These are phyloP conservation scores for Penicillium sp. DNA, from an alignment of 2,329 filamentous ascomycete genomes.

Conservation along the genomic window DNA sequence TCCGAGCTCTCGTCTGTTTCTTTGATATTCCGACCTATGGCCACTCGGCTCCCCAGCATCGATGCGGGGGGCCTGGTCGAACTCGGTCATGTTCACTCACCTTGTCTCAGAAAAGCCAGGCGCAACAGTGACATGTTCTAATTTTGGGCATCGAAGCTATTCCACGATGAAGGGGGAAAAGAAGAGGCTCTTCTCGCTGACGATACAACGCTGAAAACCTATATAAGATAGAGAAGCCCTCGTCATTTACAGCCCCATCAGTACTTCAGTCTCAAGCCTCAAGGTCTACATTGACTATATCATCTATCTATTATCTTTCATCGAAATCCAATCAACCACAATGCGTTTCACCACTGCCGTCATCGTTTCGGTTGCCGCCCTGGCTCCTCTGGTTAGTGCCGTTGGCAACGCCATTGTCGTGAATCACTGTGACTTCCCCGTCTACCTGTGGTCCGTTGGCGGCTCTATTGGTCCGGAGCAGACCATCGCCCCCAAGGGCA, in stretches of 20 bases:
- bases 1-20: background rate
- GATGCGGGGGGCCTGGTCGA: slow-evolving; percentile 1
- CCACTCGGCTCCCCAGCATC: background rate
- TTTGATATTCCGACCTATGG: background rate
- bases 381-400: slow-evolving; percentile 31
- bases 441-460: slow-evolving; percentile 41
- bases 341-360: slow-evolving; percentile 33
- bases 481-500: slow-evolving; percentile 28
- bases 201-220: background rate
- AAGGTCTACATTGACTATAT: background rate
- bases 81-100: background rate
- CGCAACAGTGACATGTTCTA: background rate
- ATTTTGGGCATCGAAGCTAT: background rate
- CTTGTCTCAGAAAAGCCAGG: slow-evolving; percentile 7
- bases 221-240: background rate
- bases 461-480: slow-evolving; percentile 28
- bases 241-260: background rate
- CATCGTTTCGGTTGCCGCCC: slow-evolving; percentile 28
- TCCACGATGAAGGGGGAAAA: background rate
- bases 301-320: background rate
- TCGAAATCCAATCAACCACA: background rate
- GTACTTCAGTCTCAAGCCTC: background rate
- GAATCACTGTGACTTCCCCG: slow-evolving; percentile 35
- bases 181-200: background rate
- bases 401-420: slow-evolving; percentile 37